Evolutionary conservation across 768 basidiomycete genomes (phyloP), one percentile per base, ranked within the genome.

Genomic region (Symmetrospora coprosmae): DNA sequence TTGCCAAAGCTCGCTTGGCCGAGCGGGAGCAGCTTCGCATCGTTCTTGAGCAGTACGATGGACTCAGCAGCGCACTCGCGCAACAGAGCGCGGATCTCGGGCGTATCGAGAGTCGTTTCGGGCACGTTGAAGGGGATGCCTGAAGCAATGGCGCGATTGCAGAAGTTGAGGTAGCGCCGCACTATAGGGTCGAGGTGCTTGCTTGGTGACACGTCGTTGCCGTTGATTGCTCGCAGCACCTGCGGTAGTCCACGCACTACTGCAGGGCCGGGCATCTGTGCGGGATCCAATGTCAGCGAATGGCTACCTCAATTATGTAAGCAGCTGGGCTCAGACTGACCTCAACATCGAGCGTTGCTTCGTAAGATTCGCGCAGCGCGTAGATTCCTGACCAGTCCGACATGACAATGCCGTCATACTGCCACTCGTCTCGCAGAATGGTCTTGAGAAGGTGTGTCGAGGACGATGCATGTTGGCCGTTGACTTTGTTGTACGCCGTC

Each of bases 61-160:
- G 75, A 30, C 75, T 64, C 28, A 72, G 63, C 7, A 70, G 75
- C 7, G 73, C 72, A 8, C 68, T 75, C 48, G 73, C 75, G 49
- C 73, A 79, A 58, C 73, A 72, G 38, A 69, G 69, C 75, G 72
- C 63, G 75, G 56, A 61, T 73, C 72, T 64, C 76, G 67, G 19
- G 77, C 71, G 31, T 76, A 74, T 38, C 72, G 71, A 41, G 63
- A 65, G 75, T 64, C 31, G 69, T 70, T 59, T 75, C 71, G 60
- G 79, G 80, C n/a, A 72, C 77, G 65, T 78, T 72, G 70, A 81
- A 82, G 9, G 78, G 78, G 35, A 82, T 78, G 3, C 78, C 78
- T 2, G 79, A 81, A 23, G 70, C 74, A 30, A 76, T 71, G 1
- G 78, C 80, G 17, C 68, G 73, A 48, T 79, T 73, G 47, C 79